A percentile compares a stretch with the other conserved stretches of the same genome.
Conservation (phyloP, 2,329 filamentous ascomycete species). For the Colletotrichum sp. region DNA sequence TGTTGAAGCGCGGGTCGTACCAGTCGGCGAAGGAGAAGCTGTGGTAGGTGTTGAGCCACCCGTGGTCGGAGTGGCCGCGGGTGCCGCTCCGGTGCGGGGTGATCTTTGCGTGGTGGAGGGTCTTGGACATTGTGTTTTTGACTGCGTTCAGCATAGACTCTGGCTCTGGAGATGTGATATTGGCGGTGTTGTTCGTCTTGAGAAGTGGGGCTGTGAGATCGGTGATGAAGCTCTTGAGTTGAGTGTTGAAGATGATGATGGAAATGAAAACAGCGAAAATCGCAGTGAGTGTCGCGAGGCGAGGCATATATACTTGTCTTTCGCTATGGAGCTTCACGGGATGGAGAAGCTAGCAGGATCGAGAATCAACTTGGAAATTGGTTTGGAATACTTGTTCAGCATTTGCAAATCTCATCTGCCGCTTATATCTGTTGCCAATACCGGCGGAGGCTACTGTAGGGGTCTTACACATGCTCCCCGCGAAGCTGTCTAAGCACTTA, state of each 20-base stretch:
- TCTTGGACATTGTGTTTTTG: conserved; percentile 64
- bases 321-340: neutral
- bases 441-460: neutral
- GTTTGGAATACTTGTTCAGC: conserved; percentile 15
- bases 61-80: conserved; percentile 80
- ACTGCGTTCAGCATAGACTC: conserved; percentile 37
- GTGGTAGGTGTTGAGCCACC: conserved; percentile 88
- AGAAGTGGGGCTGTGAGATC: conserved; percentile 26
- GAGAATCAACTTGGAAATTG: conserved; percentile 14
- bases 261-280: conserved; percentile 42
- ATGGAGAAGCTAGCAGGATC: conserved; percentile 4
- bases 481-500: conserved; percentile 15
- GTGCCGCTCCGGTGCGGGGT: conserved; percentile 73
- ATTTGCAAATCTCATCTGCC: conserved; percentile 19
- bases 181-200: conserved; percentile 15
- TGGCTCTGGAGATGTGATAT: conserved; percentile 15
- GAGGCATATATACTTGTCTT: conserved; percentile 42
- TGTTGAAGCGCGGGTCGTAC: conserved; percentile 70
- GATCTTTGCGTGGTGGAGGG: conserved; percentile 73
- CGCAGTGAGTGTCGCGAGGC: conserved; percentile 34
- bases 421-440: conserved; percentile 4
- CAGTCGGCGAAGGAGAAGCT: conserved; percentile 82
- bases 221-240: conserved; percentile 27
- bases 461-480: conserved; percentile 16
- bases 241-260: conserved; percentile 36